Conservation (phyloP, 768 basidiomycete genomes). For the Rhodotorula graminis region DNA sequence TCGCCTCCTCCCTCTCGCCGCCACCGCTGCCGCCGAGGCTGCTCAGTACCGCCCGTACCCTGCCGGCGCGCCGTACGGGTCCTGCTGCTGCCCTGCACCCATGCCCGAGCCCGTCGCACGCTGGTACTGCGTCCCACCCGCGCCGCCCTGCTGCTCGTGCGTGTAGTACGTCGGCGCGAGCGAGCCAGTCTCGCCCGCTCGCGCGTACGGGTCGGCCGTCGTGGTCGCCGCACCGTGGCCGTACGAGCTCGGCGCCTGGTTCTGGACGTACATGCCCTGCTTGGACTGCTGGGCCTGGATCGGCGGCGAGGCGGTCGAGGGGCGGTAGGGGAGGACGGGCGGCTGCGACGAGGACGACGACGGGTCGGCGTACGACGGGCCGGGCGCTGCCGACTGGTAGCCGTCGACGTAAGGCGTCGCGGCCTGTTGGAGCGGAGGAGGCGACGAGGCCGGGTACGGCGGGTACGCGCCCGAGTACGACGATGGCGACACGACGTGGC, state of each 20-base stretch:
- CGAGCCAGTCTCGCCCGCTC: background rate
- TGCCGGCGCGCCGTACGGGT: conserved; percentile 10
- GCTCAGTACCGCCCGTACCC: conserved; percentile 3
- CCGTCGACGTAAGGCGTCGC: background rate
- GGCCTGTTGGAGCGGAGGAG: background rate
- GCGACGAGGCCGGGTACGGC: conserved; percentile 11
- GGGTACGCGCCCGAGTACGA: conserved; percentile 19
- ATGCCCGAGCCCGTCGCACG: background rate
- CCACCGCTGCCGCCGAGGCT: too few relatives aligned
- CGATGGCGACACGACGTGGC: background rate
- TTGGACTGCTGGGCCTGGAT: conserved; percentile 3
- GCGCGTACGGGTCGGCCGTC: background rate
- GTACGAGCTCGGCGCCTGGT: conserved; percentile 3
- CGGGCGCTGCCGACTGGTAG: background rate
- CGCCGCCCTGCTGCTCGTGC: background rate
- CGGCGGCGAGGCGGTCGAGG: background rate
- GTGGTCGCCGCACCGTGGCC: background rate
- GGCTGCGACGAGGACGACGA: background rate
- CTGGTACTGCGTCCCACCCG: background rate
- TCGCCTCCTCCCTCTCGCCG: too few relatives aligned
- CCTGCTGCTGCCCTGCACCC: background rate
- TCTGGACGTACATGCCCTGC: conserved; percentile 22
- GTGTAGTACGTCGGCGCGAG: conserved; percentile 31
- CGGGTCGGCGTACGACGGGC: background rate
- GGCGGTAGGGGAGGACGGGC: background rate